phyloP scores from a whole-genome alignment of 805 yeast species.

The Yarrowia phangngaensis region DNA sequence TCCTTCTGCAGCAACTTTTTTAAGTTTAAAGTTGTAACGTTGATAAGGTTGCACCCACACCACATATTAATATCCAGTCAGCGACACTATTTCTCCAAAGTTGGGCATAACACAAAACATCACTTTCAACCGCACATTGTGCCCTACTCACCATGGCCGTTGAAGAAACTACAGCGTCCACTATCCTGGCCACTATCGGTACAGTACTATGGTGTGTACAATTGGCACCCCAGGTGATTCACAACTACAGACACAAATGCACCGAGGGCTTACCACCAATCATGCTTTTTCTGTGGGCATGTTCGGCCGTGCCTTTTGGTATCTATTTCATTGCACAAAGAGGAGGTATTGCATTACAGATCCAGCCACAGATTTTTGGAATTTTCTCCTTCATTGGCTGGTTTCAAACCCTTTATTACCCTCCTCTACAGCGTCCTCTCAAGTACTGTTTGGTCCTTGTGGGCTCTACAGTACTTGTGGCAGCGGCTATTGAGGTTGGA shows the following conservation, averaged over 20 bases:
- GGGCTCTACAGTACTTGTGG: constrained; percentile 42
- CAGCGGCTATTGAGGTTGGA: constrained; percentile 64
- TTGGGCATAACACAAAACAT: not conserved
- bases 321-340: constrained; percentile 73
- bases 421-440: constrained; percentile 51
- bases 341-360: constrained; percentile 70
- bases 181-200: constrained; percentile 80
- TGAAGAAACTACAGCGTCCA: constrained; percentile 47
- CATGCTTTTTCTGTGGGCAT: constrained; percentile 83
- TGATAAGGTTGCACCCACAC: too few species aligned
- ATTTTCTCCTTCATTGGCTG: constrained; percentile 63
- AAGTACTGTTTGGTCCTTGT: constrained; percentile 42
- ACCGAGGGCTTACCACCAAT: constrained; percentile 84
- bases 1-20: too few species aligned
- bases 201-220: constrained; percentile 93
- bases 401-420: constrained; percentile 66
- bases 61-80: too few species aligned
- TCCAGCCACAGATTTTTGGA: constrained; percentile 85
- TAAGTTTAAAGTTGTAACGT: too few species aligned
- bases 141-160: constrained; percentile 14
- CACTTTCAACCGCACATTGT: not conserved
- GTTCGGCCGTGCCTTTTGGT: constrained; percentile 76
- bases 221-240: constrained; percentile 75
- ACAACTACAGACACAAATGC: constrained; percentile 70
- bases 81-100: too few species aligned